Evolutionary conservation across 1,284 basidiomycete species (phyloP), one percentile per base, ranked within the genome.

Genomic region (Boletus smithii): DNA sequence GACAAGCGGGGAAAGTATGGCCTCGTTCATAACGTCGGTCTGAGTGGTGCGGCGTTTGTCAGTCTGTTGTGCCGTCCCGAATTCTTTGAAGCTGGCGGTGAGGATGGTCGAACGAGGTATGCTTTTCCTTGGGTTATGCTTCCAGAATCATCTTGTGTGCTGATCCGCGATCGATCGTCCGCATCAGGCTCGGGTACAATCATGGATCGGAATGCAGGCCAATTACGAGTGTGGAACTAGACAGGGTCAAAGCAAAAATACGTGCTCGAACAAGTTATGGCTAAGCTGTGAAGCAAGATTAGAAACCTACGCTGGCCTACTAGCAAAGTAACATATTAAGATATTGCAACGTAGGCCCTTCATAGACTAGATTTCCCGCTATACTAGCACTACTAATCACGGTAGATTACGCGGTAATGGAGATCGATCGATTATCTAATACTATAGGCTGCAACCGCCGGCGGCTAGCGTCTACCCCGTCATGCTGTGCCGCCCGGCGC

Each of bases 1-100:
- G 84, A 88, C 61, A 73, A 72, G 54, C 81, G 84, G 41, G 87
- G 87, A 8, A 88, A 91, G 62, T 86, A 80, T 56, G 89, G 86
- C 2, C 73, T 94, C 11, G 81, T 89, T 4, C 91, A 94, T 57
- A 94, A 94, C 63, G 73, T 93, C 45, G 90, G 88, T 18, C 75
- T 91, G 16, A 90, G 90, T 42, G 85, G 88, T 26, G 85, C 85
- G 4, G 85, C 79, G 9, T 85, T 89, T 13, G 79, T 88, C 46
- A 85, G 81, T 34, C 69, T 90, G 7, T 69, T 91, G 27, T 78
- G 84, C 23, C 73, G 87, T 20, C 88, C 88, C 0, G 82, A 84
- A 40, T 90, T 88, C 66, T 90, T 69, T 65, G 73, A 77, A 47
- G 62, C 73, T 20, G 79, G 76, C 8, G 79, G 82, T 2, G 51